phyloP scores from a whole-genome alignment of 306 rosid genomes.

The Castanospermum australe region DNA sequence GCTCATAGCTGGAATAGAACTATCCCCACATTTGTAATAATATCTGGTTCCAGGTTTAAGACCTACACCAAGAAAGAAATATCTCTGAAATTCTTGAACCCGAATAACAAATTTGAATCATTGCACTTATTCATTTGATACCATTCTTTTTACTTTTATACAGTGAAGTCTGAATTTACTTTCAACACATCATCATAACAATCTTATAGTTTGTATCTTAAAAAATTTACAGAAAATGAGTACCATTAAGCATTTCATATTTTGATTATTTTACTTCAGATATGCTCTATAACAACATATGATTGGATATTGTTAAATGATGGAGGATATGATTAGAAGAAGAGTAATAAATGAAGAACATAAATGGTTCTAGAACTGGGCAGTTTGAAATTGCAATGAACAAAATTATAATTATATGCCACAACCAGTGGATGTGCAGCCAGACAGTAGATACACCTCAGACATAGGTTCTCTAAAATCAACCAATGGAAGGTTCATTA shows the following conservation, averaged over 20 bases:
- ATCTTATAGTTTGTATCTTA: background rate
- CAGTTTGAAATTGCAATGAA: background rate
- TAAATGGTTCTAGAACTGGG: background rate
- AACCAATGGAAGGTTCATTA: background rate
- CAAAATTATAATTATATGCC: background rate
- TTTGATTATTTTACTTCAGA: background rate
- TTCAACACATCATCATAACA: background rate
- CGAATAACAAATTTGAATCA: background rate
- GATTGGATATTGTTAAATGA: background rate
- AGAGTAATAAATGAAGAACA: background rate
- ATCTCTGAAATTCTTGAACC: background rate
- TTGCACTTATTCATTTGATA: background rate
- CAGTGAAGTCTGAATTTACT: background rate
- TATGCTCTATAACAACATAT: background rate
- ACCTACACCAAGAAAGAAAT: slow-evolving; percentile 50
- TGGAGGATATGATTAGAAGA: background rate
- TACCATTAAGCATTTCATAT: slow-evolving; percentile 1
- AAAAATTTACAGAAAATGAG: background rate
- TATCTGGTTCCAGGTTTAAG: slow-evolving; percentile 76
- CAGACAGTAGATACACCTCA: background rate
- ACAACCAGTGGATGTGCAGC: background rate
- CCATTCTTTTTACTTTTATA: slow-evolving; percentile 11
- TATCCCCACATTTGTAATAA: slow-evolving; percentile 84
- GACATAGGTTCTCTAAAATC: background rate
- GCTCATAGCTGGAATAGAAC: slow-evolving; percentile 75